phyloP scores from a whole-genome alignment of 1,139 yeast species.

The Arxiozyma bovina region DNA sequence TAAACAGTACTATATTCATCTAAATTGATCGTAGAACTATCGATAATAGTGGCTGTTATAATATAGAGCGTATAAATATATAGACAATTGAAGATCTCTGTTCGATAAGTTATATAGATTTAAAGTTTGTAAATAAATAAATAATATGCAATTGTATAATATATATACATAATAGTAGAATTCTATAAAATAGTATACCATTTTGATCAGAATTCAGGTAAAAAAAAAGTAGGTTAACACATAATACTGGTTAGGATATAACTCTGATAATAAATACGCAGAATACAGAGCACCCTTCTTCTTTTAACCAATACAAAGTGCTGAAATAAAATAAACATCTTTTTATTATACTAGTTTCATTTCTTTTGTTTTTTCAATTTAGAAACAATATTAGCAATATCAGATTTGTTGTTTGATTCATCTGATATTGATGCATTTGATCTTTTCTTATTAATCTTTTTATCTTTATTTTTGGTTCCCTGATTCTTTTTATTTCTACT shows the following conservation, averaged over 20 bases:
- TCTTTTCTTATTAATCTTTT: slow-evolving; percentile 6
- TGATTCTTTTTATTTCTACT: slow-evolving; percentile 3
- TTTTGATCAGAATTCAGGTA: not conserved
- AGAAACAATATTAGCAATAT: slow-evolving; percentile 21
- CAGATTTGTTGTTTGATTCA: slow-evolving; percentile 7
- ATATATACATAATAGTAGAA: not conserved
- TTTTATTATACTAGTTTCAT: not conserved
- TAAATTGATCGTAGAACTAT: too few species aligned
- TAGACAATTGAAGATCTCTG: too few species aligned
- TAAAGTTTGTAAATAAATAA: not conserved
- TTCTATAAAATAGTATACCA: not conserved
- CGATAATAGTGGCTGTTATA: not conserved
- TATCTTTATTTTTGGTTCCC: not conserved
- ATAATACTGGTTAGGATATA: not conserved
- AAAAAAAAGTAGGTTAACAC: too few species aligned
- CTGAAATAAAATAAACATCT: not conserved
- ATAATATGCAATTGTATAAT: not conserved
- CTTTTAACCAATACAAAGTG: not conserved
- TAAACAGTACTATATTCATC: not conserved
- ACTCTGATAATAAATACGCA: not conserved
- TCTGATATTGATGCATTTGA: slow-evolving; percentile 5
- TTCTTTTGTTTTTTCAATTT: slow-evolving; percentile 21
- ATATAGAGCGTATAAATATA: too few species aligned
- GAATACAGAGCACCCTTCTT: not conserved
- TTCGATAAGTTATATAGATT: not conserved